Evolutionary conservation across 306 rosid genomes (phyloP).

Genomic region (Cucumis hystrix): DNA sequence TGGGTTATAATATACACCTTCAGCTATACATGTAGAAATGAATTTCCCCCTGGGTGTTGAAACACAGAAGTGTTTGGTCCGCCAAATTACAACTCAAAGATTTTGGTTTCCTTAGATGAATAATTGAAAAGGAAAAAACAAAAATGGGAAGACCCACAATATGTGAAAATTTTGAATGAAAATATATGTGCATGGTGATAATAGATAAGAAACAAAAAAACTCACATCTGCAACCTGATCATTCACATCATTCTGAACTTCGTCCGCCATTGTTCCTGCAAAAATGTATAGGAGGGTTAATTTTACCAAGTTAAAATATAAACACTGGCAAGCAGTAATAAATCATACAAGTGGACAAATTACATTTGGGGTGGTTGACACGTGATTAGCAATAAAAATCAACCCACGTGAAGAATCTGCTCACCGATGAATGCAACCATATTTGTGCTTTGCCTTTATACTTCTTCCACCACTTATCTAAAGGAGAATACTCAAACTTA

Average conservation of each 20-base stretch:
- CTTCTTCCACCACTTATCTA: neutral
- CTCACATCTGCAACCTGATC: slow-evolving; percentile 61
- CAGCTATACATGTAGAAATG: neutral
- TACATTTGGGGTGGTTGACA: neutral
- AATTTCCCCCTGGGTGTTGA: neutral
- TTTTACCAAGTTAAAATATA: neutral
- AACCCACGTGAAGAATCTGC: neutral
- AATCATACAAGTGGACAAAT: neutral
- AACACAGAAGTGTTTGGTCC: neutral
- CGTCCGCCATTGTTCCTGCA: slow-evolving; percentile 59
- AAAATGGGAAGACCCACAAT: neutral
- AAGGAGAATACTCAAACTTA: neutral
- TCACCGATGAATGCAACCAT: neutral
- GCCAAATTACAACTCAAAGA: neutral
- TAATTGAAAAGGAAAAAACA: neutral
- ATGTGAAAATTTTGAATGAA: neutral
- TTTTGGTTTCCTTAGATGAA: neutral
- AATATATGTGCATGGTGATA: neutral
- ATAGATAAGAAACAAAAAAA: neutral
- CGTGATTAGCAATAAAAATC: neutral
- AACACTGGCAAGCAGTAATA: neutral
- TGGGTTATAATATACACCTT: neutral
- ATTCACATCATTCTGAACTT: slow-evolving; percentile 33
- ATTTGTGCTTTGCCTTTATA: neutral
- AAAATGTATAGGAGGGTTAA: neutral